These are phyloP conservation scores for Acanthamoeba rhysodes DNA, from an alignment of 208 protist genomes.

Conservation along the genomic window DNA sequence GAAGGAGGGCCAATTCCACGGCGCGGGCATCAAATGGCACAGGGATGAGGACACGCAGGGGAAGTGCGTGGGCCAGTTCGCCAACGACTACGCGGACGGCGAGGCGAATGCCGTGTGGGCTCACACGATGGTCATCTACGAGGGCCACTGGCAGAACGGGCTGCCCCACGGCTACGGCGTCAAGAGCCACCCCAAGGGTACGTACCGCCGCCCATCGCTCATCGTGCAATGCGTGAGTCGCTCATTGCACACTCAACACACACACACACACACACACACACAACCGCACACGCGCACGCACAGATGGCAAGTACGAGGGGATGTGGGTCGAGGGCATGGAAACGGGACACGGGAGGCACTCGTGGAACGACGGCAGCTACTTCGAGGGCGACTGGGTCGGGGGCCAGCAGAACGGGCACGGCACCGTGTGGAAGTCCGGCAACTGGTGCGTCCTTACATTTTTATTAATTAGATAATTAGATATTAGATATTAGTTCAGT, in stretches of 20 bases:
- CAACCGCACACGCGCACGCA: background rate
- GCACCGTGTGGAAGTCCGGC: background rate
- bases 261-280: background rate
- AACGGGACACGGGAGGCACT: background rate
- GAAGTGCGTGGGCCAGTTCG: constrained; percentile 21
- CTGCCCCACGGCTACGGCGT: background rate
- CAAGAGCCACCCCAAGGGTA: background rate
- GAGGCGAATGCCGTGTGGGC: background rate
- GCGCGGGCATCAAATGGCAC: background rate
- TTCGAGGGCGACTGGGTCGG: background rate
- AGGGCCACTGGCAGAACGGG: background rate
- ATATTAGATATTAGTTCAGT: too few relatives aligned
- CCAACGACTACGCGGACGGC: background rate
- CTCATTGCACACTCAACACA: too few relatives aligned
- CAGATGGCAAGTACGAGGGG: constrained; percentile 5
- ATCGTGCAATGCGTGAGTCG: background rate
- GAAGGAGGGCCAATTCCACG: background rate
- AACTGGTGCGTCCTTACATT: background rate
- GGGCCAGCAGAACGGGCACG: background rate
- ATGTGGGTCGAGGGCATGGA: background rate
- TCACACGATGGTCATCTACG: background rate
- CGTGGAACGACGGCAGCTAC: background rate
- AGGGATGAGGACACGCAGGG: background rate
- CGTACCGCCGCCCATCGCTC: too few relatives aligned
- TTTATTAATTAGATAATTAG: too few relatives aligned